Evolutionary conservation across 1,284 basidiomycete genomes (phyloP), one percentile per base, ranked within the genome.

Genomic region (Papiliotrema flavescens): DNA sequence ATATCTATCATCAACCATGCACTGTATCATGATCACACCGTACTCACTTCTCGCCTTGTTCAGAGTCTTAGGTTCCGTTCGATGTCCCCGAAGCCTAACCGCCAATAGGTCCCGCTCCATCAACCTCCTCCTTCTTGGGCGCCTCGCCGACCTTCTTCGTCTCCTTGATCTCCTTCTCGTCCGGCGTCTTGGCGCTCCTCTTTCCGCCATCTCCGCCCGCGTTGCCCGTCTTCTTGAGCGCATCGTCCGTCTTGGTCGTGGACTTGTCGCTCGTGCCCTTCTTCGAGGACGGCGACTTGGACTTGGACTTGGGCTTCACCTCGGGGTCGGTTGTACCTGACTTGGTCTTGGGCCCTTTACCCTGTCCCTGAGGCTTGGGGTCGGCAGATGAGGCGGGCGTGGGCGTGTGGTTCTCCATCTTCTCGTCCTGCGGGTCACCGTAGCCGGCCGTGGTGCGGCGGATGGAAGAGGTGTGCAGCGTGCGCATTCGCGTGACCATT

Each of bases 121-220:
- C 61, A 22, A 55, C 55, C 44, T 65, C 59, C 44, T 60, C 59
- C 48, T 70, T 61, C 66, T 68, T 67, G 1, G 68, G 66, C 26
- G 59, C 55, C 49, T 69, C 61, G 9, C 68, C 68, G n/a, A 70
- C 37, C 52, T 67, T 67, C 59, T 70, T 70, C 13, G 66, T 70
- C 61, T 70, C 66, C 34, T 53, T 60, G 34, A 65, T 59, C 50
- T 64, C 60, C 42, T 60, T 47, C 20, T 41, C 57, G 19, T 42
- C 44, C 6, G 49, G 36, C 9, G 35, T 28, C 47, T 47, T 26
- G 47, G 49, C 36, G 51, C 50, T 51, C 43, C 51, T 41, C 49
- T 46, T 37, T 36, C 58, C 17, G 23, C 48, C 20, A 26, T 51
- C 46, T 49, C 61, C 59, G 43, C 55, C 50, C 11, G 42, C 44